Evolutionary conservation across 768 basidiomycete species (phyloP).

Genomic region (Cystobasidium ongulense): DNA sequence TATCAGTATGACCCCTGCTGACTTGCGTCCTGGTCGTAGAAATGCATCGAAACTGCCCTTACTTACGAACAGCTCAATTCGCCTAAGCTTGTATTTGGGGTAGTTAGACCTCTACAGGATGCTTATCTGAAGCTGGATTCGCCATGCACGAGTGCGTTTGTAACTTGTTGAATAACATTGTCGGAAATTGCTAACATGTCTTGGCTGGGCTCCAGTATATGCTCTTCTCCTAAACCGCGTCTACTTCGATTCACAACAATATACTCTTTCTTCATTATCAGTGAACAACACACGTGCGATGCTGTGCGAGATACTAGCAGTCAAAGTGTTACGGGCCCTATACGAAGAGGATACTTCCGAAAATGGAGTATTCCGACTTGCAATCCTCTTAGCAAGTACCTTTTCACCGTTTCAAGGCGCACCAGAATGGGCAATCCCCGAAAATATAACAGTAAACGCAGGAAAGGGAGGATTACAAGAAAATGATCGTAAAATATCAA

Average conservation of each 20-base stretch:
- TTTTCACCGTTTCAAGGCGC: constrained; percentile 31
- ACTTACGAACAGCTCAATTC: constrained; percentile 30
- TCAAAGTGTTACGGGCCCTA: constrained; percentile 8
- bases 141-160: constrained; percentile 24
- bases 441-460: background rate
- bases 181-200: background rate
- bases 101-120: constrained; percentile 20
- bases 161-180: too few species aligned
- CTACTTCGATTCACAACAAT: constrained; percentile 22
- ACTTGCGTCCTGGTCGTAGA: background rate
- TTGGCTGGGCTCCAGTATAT: background rate
- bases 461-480: background rate
- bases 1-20: background rate
- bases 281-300: constrained; percentile 28
- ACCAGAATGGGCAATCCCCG: constrained; percentile 20
- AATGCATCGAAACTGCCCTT: constrained; percentile 30
- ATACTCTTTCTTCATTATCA: constrained; percentile 25
- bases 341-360: constrained; percentile 21
- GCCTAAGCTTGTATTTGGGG: constrained; percentile 25
- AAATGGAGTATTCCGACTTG: constrained; percentile 14
- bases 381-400: constrained; percentile 1
- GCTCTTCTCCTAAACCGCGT: constrained; percentile 24
- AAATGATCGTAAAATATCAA: constrained; percentile 7
- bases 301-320: constrained; percentile 28
- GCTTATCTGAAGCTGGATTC: constrained; percentile 24